Evolutionary conservation across 2,329 filamentous ascomycete genomes (phyloP), one percentile per base, ranked within the genome.

Genomic region (Zymoseptoria tritici): DNA sequence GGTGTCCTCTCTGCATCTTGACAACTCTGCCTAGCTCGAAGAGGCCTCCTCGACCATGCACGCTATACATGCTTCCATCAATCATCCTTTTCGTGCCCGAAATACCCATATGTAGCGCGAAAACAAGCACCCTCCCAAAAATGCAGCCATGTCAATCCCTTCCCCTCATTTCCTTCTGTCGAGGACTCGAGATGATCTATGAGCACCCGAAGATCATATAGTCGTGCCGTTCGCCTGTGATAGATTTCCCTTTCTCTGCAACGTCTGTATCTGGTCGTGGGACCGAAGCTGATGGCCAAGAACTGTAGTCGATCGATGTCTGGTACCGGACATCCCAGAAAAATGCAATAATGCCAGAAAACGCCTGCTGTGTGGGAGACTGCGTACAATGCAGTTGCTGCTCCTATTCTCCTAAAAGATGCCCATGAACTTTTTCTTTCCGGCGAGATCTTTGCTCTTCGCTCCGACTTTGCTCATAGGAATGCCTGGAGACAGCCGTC

Each of bases 381-480:
- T 7, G 36, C 13, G 36, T n/a, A 16, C 36, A n/a, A 46, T 46
- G 16, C 36, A 16, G 16, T 46, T n/a, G 36, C 36, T n/a, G 16
- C 42, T 36, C 22, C 52, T 29, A 29, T 52, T 49, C n/a, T 31
- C 50, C 62, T 55, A 70, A 56, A 71, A 71, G 9, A 71, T 67
- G 2, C 69, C 68, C 63, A 71, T 64, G n/a, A 69, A 62, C 58
- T 68, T 71, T 63, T 68, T 69, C 64, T 69, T 71, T 50, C 60
- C 60, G 16, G 55, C 59, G 6, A 74, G 63, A 60, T 74, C 73
- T 58, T 67, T 69, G 19, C 60, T 67, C 63, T 67, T 70, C 5
- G 72, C 67, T 26, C 67, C 67, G 6, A 61, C 71, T 54, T 71
- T 73, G 53, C 58, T 64, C 72, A 75, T 74, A 1, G 71, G 71